Conservation (phyloP, 1,139 yeast species). For the Pichia terricola region DNA sequence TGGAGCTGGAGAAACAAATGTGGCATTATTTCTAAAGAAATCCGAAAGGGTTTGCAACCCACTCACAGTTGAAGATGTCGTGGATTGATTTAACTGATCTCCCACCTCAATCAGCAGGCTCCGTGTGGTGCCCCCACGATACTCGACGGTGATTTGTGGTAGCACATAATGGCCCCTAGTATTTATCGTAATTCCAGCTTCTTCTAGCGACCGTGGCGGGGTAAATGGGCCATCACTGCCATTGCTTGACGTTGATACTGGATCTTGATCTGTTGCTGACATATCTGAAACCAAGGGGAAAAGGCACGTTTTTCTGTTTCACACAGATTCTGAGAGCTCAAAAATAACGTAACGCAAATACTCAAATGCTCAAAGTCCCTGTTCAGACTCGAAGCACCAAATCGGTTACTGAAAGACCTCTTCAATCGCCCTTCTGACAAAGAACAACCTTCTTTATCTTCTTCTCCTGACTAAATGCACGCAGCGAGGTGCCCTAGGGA, state of each 20-base stretch:
- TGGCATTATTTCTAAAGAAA: conserved; percentile 3
- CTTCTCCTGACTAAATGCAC: no score
- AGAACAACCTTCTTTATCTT: no score
- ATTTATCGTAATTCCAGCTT: conserved; percentile 14
- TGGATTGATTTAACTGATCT: conserved; percentile 1
- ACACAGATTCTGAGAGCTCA: no score
- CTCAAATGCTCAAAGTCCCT: no score
- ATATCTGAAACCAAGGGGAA: neutral
- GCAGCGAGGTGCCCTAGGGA: no score
- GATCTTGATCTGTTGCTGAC: conserved; percentile 1
- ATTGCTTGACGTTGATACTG: neutral
- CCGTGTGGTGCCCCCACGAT: conserved; percentile 21
- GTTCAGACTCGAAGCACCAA: no score
- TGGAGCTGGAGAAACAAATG: neutral
- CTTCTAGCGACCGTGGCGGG: neutral
- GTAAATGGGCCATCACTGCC: no score
- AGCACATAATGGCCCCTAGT: conserved; percentile 18
- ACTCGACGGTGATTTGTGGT: conserved; percentile 22
- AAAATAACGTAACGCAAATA: no score
- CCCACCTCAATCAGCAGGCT: conserved; percentile 23
- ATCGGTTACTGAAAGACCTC: no score
- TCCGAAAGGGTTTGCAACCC: conserved; percentile 3
- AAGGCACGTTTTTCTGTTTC: no score
- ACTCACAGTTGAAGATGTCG: conserved; percentile 1
- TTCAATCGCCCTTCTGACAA: no score